These are phyloP conservation scores for Penicillium sclerotigenum DNA, from an alignment of 2,329 filamentous ascomycete species.

Conservation along the genomic window DNA sequence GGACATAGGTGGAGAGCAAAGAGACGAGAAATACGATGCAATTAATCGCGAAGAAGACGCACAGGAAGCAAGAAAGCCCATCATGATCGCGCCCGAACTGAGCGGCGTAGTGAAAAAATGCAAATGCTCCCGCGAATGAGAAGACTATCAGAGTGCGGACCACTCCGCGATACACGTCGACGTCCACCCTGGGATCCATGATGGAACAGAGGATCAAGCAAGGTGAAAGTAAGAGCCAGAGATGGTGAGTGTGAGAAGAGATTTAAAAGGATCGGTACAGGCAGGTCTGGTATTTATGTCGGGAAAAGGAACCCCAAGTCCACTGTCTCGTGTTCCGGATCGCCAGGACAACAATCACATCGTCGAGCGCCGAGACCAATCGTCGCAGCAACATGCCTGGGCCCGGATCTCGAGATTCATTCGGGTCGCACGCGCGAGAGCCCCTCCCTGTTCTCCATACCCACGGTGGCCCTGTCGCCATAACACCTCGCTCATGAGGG, in stretches of 20 bases:
- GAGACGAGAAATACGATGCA: background rate
- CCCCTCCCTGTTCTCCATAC: background rate
- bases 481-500: background rate
- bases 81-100: fast-evolving
- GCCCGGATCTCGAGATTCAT: background rate
- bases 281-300: background rate
- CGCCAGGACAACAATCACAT: background rate
- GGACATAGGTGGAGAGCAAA: background rate
- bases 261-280: background rate
- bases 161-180: too few species aligned
- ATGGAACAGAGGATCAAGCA: background rate
- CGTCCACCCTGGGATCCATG: background rate
- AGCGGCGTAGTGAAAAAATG: background rate
- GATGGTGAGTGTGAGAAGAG: background rate
- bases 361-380: background rate
- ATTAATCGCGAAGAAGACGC: background rate
- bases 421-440: background rate
- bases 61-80: fast-evolving
- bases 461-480: background rate
- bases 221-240: background rate
- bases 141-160: background rate
- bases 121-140: background rate
- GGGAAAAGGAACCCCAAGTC: background rate
- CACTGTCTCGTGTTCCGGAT: too few species aligned
- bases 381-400: background rate